Evolutionary conservation across 805 yeast genomes (phyloP).

Genomic region (Candida mattraensis): DNA sequence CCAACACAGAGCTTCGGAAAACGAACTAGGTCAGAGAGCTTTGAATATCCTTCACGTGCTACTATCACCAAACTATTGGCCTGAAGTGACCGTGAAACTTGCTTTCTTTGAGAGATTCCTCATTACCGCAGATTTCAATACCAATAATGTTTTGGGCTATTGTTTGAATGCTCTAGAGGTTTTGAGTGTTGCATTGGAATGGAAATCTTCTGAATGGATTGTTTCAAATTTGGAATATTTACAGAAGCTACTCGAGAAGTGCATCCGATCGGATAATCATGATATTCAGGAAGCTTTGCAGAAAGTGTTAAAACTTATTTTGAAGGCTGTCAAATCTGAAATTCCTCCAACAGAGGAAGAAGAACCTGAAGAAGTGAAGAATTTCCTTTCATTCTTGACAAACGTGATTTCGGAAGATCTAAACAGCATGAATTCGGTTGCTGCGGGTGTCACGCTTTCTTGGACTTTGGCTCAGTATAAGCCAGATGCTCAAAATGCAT

Average conservation of each 20-base stretch:
- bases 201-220: slow-evolving; percentile 79
- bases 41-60: slow-evolving; percentile 73
- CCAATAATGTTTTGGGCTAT: slow-evolving; percentile 69
- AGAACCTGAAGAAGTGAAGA: slow-evolving; percentile 60
- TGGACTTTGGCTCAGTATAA: slow-evolving; percentile 79
- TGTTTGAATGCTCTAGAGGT: slow-evolving; percentile 92
- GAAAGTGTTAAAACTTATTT: slow-evolving; percentile 66
- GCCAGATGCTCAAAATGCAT: slow-evolving; percentile 72
- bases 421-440: slow-evolving; percentile 65
- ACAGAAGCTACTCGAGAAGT: slow-evolving; percentile 73
- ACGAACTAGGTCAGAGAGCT: slow-evolving; percentile 78
- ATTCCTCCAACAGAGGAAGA: slow-evolving; percentile 44
- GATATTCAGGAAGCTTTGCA: slow-evolving; percentile 85
- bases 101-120: slow-evolving; percentile 86
- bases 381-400: slow-evolving; percentile 60
- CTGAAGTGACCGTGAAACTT: slow-evolving; percentile 83
- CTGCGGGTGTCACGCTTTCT: slow-evolving; percentile 81
- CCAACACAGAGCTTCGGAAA: slow-evolving; percentile 80
- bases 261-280: slow-evolving; percentile 77
- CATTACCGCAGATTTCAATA: slow-evolving; percentile 70
- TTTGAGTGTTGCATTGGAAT: slow-evolving; percentile 74
- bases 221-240: slow-evolving; percentile 65
- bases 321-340: slow-evolving; percentile 61
- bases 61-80: slow-evolving; percentile 75
- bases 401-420: slow-evolving; percentile 79